Evolutionary conservation across 2,329 filamentous ascomycete genomes (phyloP).

Genomic region (Verticillium longisporum): DNA sequence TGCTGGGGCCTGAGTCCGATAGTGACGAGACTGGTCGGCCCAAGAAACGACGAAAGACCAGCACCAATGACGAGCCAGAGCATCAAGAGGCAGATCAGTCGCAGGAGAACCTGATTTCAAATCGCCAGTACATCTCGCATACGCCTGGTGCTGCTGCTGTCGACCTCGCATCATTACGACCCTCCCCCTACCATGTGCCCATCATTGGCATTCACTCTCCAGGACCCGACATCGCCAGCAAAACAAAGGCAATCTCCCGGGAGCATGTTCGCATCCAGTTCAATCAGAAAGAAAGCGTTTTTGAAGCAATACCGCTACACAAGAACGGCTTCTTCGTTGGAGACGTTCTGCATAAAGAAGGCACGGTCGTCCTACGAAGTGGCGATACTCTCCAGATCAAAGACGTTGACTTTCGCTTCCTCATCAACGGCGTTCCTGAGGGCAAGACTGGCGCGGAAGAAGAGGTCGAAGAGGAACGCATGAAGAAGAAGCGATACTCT

Average conservation of each 20-base stretch:
- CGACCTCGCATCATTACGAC: constrained; percentile 52
- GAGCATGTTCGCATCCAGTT: constrained; percentile 68
- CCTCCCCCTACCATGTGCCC: constrained; percentile 55
- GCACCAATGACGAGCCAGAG: constrained; percentile 26
- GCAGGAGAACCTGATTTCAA: constrained; percentile 43
- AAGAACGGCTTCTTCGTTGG: constrained; percentile 66
- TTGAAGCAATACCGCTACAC: constrained; percentile 56
- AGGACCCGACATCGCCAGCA: constrained; percentile 50
- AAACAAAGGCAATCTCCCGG: constrained; percentile 67
- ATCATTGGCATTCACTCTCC: constrained; percentile 69
- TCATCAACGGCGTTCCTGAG: constrained; percentile 56
- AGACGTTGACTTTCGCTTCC: constrained; percentile 60
- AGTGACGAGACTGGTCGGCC: constrained; percentile 42
- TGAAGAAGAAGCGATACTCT: constrained; percentile 40
- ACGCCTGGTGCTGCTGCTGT: constrained; percentile 52
- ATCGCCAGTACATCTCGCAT: constrained; percentile 54
- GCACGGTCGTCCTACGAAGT: constrained; percentile 52
- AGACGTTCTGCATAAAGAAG: constrained; percentile 49
- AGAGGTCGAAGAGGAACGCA: constrained; percentile 40
- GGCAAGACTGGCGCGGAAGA: constrained; percentile 54
- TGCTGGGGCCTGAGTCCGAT: constrained; percentile 57
- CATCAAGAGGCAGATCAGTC: constrained; percentile 33
- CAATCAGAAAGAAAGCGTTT: constrained; percentile 54
- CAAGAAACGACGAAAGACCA: constrained; percentile 39
- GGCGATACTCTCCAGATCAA: constrained; percentile 66